phyloP scores from a whole-genome alignment of 441 rosid genomes.

The Adansonia madagascariensis region DNA sequence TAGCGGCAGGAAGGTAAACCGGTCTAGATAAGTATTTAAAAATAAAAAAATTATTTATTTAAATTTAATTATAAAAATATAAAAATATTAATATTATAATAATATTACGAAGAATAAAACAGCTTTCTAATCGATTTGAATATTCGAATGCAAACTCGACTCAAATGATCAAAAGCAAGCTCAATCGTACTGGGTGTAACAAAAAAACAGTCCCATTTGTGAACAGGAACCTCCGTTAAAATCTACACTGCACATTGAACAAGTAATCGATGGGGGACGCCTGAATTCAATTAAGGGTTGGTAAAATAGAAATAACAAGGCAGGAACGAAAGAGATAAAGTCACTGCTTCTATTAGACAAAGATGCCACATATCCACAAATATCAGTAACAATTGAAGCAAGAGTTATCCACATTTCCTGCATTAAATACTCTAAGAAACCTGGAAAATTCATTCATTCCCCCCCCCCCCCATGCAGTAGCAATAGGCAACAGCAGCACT shows the following conservation, averaged over 20 bases:
- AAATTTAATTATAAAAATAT: too few species aligned
- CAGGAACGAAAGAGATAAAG: background rate
- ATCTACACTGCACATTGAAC: background rate
- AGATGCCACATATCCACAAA: constrained; percentile 40
- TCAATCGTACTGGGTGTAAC: too few species aligned
- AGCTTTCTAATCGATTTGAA: too few species aligned
- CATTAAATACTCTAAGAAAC: constrained; percentile 27
- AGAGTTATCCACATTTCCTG: constrained; percentile 39
- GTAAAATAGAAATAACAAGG: background rate
- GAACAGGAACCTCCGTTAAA: background rate
- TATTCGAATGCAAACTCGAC: too few species aligned
- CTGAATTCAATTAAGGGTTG: background rate
- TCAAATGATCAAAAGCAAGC: too few species aligned
- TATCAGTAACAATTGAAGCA: constrained; percentile 20
- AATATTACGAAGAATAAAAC: too few species aligned
- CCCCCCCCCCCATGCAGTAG: background rate
- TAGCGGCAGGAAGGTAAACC: too few species aligned
- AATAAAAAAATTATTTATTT: background rate
- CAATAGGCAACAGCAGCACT: constrained; percentile 19
- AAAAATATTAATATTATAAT: too few species aligned
- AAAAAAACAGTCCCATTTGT: too few species aligned
- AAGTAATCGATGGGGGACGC: background rate
- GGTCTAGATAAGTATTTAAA: too few species aligned
- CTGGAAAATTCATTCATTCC: constrained; percentile 8
- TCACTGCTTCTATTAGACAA: constrained; percentile 26